A percentile compares a stretch with the other conserved stretches of the same genome.
Conservation (phyloP, 169 alveolate genomes). For the Plasmodium yoelii region DNA sequence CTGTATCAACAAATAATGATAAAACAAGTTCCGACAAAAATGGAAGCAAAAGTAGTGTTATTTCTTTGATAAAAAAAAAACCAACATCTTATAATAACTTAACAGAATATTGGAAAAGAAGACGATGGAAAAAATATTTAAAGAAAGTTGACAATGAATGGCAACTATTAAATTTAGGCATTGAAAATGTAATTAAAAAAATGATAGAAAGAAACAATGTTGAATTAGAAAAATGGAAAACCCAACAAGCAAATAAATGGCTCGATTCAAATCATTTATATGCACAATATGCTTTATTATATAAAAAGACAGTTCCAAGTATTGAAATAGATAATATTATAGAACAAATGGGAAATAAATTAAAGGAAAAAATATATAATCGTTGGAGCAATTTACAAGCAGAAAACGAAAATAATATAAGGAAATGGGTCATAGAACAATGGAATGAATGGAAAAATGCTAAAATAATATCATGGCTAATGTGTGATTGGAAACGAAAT, state of each 20-base stretch:
- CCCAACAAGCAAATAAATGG: slow-evolving; percentile 5
- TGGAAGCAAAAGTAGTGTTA: background rate
- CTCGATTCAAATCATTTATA: slow-evolving; percentile 1
- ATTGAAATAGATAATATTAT: slow-evolving; percentile 5
- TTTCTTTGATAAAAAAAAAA: background rate
- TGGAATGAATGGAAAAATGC: slow-evolving; percentile 16
- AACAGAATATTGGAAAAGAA: slow-evolving; percentile 31
- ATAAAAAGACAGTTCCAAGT: background rate
- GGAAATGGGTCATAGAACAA: slow-evolving; percentile 23
- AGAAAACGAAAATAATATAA: slow-evolving; percentile 9
- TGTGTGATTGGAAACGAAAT: background rate
- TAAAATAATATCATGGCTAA: background rate
- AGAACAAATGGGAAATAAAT: slow-evolving; percentile 3
- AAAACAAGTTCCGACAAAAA: background rate
- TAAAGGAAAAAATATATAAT: background rate
- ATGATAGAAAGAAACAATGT: slow-evolving; percentile 11
- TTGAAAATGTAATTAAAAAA: slow-evolving; percentile 12
- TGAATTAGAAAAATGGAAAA: slow-evolving; percentile 17
- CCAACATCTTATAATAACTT: no score
- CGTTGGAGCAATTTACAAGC: slow-evolving; percentile 9
- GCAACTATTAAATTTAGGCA: slow-evolving; percentile 31
- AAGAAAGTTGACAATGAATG: slow-evolving; percentile 15
- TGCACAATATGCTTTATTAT: background rate
- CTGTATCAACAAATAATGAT: background rate
- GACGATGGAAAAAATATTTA: slow-evolving; percentile 32